Evolutionary conservation across 2,329 filamentous ascomycete species (phyloP).

Genomic region (Fusarium falciforme): DNA sequence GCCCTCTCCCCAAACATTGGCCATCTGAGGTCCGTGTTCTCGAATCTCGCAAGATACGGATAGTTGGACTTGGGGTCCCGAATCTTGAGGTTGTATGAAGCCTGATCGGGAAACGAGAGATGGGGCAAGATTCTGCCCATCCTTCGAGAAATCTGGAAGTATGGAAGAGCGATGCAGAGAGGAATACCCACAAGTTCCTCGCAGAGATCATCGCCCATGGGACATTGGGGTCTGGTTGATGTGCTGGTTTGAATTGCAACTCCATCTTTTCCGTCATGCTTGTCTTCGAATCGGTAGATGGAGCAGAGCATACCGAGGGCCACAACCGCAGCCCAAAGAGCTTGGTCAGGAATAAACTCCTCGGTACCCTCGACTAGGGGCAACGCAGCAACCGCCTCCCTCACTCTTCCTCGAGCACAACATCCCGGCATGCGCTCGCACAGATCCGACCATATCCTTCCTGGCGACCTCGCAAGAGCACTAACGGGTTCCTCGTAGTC

Average conservation of each 20-base stretch:
- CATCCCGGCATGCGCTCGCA: conserved; percentile 66
- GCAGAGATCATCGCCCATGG: conserved; percentile 63
- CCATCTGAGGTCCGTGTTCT: conserved; percentile 66
- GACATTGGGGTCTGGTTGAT: conserved; percentile 50
- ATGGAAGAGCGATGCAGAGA: conserved; percentile 60
- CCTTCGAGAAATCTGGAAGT: conserved; percentile 61
- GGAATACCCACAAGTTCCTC: conserved; percentile 63
- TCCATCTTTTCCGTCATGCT: conserved; percentile 64
- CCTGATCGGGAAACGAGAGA: conserved; percentile 64
- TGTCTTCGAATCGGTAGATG: conserved; percentile 65
- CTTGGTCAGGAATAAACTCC: conserved; percentile 62
- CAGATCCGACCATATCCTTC: conserved; percentile 66
- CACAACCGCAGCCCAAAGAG: conserved; percentile 65
- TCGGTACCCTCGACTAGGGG: conserved; percentile 61
- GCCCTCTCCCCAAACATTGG: conserved; percentile 64
- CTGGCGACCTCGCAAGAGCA: conserved; percentile 58
- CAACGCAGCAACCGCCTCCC: conserved; percentile 61
- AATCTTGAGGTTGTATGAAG: conserved; percentile 64
- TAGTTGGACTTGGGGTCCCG: conserved; percentile 59
- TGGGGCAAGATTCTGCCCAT: conserved; percentile 65
- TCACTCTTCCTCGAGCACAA: conserved; percentile 60
- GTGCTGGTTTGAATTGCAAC: conserved; percentile 48
- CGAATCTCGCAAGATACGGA: conserved; percentile 63
- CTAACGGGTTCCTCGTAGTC: conserved; percentile 62
- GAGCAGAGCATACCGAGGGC: conserved; percentile 64